These are phyloP conservation scores for Penicillium sp. DNA, from an alignment of 2,329 filamentous ascomycete species.

Conservation along the genomic window DNA sequence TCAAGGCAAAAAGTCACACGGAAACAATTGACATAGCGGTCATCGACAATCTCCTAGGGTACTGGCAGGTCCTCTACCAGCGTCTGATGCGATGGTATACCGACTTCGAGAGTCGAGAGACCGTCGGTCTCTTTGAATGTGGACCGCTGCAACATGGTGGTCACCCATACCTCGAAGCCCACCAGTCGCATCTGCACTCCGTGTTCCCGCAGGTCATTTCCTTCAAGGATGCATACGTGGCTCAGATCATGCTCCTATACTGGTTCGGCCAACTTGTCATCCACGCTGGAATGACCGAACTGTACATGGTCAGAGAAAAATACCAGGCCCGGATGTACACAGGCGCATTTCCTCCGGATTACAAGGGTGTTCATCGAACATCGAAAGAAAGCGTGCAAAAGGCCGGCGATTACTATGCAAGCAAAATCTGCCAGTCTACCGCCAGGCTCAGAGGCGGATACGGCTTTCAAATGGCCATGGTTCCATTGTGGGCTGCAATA, in stretches of 20 bases:
- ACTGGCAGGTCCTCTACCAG: constrained; percentile 7
- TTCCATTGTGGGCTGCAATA: constrained; percentile 12
- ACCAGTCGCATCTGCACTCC: background rate
- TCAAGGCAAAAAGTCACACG: background rate
- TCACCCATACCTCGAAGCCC: constrained; percentile 9
- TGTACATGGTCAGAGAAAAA: constrained; percentile 6
- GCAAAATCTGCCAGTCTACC: constrained; percentile 13
- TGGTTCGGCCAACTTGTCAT: constrained; percentile 13
- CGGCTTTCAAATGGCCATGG: constrained; percentile 13
- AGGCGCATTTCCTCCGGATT: background rate
- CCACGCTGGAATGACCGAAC: constrained; percentile 2
- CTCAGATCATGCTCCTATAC: constrained; percentile 13
- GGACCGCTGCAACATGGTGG: constrained; percentile 2
- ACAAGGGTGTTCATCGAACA: background rate
- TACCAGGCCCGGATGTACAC: background rate
- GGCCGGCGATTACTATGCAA: constrained; percentile 12
- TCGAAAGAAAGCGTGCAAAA: constrained; percentile 4
- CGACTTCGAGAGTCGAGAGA: constrained; percentile 7
- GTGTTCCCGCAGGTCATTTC: constrained; percentile 12
- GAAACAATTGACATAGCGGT: background rate
- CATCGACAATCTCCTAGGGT: constrained; percentile 8
- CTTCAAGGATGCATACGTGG: constrained; percentile 12
- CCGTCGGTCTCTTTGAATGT: constrained; percentile 1
- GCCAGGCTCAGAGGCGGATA: constrained; percentile 11
- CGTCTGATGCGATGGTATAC: constrained; percentile 10